phyloP scores from a whole-genome alignment of 306 rosid genomes.

The Begonia fuchsioides region DNA sequence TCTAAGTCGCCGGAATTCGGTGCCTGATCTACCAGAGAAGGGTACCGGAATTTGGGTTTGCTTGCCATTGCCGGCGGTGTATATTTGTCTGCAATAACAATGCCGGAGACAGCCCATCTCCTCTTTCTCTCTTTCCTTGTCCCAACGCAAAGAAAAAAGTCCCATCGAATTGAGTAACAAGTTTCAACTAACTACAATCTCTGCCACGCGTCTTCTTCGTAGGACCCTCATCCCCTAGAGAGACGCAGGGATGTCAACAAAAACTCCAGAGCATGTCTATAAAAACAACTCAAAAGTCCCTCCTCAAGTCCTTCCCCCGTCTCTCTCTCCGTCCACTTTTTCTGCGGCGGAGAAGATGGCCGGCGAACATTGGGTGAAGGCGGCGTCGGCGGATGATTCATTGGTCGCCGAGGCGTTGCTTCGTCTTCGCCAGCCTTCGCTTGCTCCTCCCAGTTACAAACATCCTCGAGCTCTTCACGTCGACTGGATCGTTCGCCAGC shows the following conservation, averaged over 20 bases:
- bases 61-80: conserved; percentile 9
- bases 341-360: conserved; percentile 4
- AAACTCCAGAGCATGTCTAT: no score
- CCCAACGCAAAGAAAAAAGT: neutral
- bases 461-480: conserved; percentile 5
- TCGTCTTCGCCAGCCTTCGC: conserved; percentile 10
- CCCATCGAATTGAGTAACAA: neutral
- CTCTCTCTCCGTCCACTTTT: neutral
- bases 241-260: no score
- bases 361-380: conserved; percentile 44
- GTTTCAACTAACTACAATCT: no score
- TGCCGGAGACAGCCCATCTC: neutral
- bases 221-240: no score
- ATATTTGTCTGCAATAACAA: conserved; percentile 22
- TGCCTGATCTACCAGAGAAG: conserved; percentile 35
- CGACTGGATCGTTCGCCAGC: conserved; percentile 43
- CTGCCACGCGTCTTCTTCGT: no score
- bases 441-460: neutral
- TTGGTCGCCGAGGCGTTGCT: conserved; percentile 34
- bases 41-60: conserved; percentile 33
- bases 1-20: no score
- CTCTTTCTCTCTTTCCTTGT: neutral
- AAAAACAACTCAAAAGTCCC: no score
- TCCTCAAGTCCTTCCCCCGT: neutral
- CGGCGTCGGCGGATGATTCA: conserved; percentile 42